Base-by-base conservation (phyloP, 2,329 filamentous ascomycete species). In the Cladosporium sp. region DNA sequence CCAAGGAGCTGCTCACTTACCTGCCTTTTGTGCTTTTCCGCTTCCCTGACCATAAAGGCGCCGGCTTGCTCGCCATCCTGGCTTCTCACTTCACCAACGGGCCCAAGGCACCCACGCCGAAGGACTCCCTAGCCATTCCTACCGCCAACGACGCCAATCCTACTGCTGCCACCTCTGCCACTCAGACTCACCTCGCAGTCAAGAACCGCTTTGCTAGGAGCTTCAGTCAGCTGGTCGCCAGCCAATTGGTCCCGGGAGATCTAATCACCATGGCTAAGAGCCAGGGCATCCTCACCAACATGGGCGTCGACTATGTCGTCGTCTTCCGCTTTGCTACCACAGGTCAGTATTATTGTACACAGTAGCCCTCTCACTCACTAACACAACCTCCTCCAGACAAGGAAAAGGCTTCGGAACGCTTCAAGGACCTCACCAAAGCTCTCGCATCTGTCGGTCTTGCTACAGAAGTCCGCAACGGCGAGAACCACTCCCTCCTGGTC, bases 221-320 rank as follows among this genome's bases (percentile, higher is more conserved):
- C 59, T 69, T 76, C 67, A 72, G 69, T 65, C 71, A 75, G 66
- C 71, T 75, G 26, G 71, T 75, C 44, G 74, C 72, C 26, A 70
- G 66, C 49, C 73, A 75, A 67, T 66, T 75, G 36, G 69, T 75
- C 24, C 73, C 72, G 6, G 71, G 71, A 55, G 65, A 66, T 24
- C 21, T 66, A 41, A 49, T 54, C 67, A 71, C 71, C 59, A 75
- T 76, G 74, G 73, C 73, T 66, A 76, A 74, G 68, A 77, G 73
- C 68, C 71, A 69, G 34, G 74, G 73, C 3, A 63, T 74, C 60
- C 49, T 82, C 69, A 82, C 81, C 60, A 90, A 89, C 73, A 83
- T 89, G 73, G 85, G 91, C 64, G 92, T 97, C 67, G 93, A 97
- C 82, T 97, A 92, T 83, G 92, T 97, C 66, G 86, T 97, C 69